These are phyloP conservation scores for Colletotrichum somersetense DNA, from an alignment of 2,329 filamentous ascomycete genomes.

Conservation along the genomic window DNA sequence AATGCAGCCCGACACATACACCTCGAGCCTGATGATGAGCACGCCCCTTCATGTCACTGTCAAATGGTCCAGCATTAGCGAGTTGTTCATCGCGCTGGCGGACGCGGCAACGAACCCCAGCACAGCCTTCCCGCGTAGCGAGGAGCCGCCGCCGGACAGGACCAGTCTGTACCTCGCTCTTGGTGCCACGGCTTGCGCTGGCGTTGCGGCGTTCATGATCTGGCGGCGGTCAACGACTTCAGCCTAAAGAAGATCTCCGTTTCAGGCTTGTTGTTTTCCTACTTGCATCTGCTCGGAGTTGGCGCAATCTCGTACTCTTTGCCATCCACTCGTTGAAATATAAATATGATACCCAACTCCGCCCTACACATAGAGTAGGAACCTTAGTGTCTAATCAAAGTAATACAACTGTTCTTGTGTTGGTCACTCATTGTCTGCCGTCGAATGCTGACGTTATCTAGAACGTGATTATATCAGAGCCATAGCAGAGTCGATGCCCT, in stretches of 20 bases:
- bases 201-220: conserved; percentile 74
- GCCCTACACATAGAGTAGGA: conserved; percentile 27
- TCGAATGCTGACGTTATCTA: too few species aligned
- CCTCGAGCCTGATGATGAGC: conserved; percentile 85
- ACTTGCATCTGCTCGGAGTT: conserved; percentile 36
- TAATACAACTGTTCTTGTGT: conserved; percentile 8
- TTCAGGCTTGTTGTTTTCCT: not conserved
- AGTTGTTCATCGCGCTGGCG: conserved; percentile 91
- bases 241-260: conserved; percentile 43
- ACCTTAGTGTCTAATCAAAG: conserved; percentile 32
- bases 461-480: too few species aligned
- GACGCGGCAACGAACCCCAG: conserved; percentile 93
- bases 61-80: conserved; percentile 92
- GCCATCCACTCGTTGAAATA: conserved; percentile 24
- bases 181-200: conserved; percentile 77
- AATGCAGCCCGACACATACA: conserved; percentile 92
- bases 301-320: conserved; percentile 27
- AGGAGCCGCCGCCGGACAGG: conserved; percentile 86
- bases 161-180: conserved; percentile 88
- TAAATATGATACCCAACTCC: conserved; percentile 43
- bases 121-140: conserved; percentile 87
- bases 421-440: not conserved
- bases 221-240: conserved; percentile 70
- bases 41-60: conserved; percentile 94
- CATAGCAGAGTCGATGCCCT: too few species aligned